Percentiles rank a stretch among this genome's conserved stretches.
These are phyloP conservation scores for Seminavis robusta DNA, from an alignment of 108 stramenopile species.

Conservation along the genomic window DNA sequence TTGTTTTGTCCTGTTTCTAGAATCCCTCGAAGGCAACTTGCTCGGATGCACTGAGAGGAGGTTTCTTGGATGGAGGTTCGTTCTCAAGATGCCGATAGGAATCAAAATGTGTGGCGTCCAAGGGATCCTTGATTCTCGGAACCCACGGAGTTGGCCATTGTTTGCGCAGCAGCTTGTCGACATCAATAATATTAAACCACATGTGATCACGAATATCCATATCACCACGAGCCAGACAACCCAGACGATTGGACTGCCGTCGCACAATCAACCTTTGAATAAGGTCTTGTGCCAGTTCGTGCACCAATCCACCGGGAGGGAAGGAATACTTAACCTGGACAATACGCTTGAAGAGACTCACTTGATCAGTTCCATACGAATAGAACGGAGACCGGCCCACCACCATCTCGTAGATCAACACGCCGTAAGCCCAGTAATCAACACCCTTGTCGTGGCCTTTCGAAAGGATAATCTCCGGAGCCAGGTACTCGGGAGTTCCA, in stretches of 20 bases:
- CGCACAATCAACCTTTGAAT: constrained; percentile 90
- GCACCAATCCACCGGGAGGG: constrained; percentile 79
- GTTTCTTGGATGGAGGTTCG: constrained; percentile 74
- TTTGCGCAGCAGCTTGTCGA: constrained; percentile 80
- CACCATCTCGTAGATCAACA: constrained; percentile 98
- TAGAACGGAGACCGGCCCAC: constrained; percentile 97
- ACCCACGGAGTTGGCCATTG: constrained; percentile 94
- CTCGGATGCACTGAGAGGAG: constrained; percentile 58
- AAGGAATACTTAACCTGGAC: constrained; percentile 93
- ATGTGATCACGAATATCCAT: constrained; percentile 93
- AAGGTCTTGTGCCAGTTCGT: constrained; percentile 84
- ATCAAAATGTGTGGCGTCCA: constrained; percentile 97
- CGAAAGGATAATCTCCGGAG: constrained; percentile 97
- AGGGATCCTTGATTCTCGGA: constrained; percentile 85
- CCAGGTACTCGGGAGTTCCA: constrained; percentile 98
- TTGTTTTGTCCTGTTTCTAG: constrained; percentile 18
- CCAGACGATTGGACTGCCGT: constrained; percentile 84
- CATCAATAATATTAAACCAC: constrained; percentile 92
- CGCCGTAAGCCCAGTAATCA: constrained; percentile 98
- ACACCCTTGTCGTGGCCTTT: constrained; percentile 99
- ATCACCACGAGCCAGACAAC: constrained; percentile 83
- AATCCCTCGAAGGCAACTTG: constrained; percentile 81
- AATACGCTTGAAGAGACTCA: constrained; percentile 95
- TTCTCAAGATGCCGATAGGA: constrained; percentile 96
- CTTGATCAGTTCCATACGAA: constrained; percentile 90